Percentiles rank a stretch among this genome's conserved stretches.
phyloP scores from a whole-genome alignment of 805 yeast species.

The Metschnikowia proteae region DNA sequence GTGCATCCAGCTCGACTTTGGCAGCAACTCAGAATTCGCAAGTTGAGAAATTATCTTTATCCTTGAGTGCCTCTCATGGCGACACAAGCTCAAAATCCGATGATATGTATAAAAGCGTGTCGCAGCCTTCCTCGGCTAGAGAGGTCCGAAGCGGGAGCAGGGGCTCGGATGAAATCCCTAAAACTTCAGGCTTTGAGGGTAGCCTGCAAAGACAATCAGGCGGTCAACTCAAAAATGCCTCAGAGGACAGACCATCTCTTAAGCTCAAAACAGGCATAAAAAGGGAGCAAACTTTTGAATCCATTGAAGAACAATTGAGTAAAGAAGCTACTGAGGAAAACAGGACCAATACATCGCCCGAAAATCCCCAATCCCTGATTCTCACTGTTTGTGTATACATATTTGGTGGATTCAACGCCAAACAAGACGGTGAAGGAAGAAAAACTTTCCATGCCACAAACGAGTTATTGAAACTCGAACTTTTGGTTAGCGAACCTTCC shows the following conservation, averaged over 20 bases:
- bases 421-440: conserved; percentile 12
- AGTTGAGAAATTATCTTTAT: neutral
- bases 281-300: neutral
- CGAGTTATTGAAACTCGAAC: conserved; percentile 35
- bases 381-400: conserved; percentile 28
- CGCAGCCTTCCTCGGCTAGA: conserved; percentile 3
- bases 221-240: neutral
- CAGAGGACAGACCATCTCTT: neutral
- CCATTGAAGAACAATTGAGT: neutral
- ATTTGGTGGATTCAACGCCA: conserved; percentile 37
- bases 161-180: neutral
- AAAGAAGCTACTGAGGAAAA: conserved; percentile 8
- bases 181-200: neutral
- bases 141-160: conserved; percentile 3
- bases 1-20: neutral
- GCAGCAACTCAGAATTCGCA: neutral
- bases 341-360: conserved; percentile 3
- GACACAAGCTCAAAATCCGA: neutral
- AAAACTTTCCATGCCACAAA: conserved; percentile 28
- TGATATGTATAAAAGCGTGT: neutral
- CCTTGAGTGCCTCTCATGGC: neutral
- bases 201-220: neutral
- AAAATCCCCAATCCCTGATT: conserved; percentile 16
- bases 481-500: conserved; percentile 21
- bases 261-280: neutral